These are phyloP conservation scores for Colletotrichum musicola DNA, from an alignment of 2,329 filamentous ascomycete genomes.

Conservation along the genomic window DNA sequence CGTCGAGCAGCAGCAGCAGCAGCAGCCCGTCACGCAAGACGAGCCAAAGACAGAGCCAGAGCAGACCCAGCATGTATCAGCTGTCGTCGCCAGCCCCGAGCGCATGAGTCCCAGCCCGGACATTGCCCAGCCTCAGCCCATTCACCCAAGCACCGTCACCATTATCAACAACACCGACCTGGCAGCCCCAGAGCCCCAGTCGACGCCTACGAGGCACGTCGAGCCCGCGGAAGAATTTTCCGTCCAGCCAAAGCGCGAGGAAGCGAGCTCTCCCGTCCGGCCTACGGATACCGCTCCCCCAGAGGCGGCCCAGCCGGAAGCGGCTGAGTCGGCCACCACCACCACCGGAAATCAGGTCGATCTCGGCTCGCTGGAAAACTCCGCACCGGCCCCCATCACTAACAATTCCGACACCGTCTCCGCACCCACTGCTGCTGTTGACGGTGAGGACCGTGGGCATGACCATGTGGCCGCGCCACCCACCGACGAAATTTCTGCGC, in stretches of 20 bases:
- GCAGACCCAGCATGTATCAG: slow-evolving; percentile 6
- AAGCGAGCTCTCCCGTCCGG: slow-evolving; percentile 35
- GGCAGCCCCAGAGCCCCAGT: slow-evolving; percentile 4
- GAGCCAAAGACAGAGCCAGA: background rate
- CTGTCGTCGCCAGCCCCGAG: background rate
- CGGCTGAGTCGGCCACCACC: slow-evolving; percentile 25
- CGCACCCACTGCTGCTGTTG: background rate
- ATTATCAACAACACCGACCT: slow-evolving; percentile 27
- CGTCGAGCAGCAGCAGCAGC: background rate
- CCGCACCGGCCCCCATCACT: slow-evolving; percentile 19
- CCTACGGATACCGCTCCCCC: slow-evolving; percentile 21
- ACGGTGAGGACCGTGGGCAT: background rate
- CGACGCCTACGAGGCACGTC: background rate
- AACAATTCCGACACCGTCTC: slow-evolving; percentile 8
- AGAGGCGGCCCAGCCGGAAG: slow-evolving; percentile 28
- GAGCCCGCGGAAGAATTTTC: slow-evolving; percentile 18
- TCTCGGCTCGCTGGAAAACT: slow-evolving; percentile 24
- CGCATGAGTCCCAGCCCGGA: slow-evolving; percentile 18
- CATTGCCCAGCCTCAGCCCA: slow-evolving; percentile 38
- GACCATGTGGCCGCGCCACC: slow-evolving; percentile 5
- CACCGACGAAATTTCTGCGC: background rate
- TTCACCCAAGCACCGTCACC: slow-evolving; percentile 35
- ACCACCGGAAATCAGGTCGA: background rate
- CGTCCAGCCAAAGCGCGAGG: slow-evolving; percentile 30
- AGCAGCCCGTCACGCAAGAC: slow-evolving; percentile 14